Evolutionary conservation across 768 basidiomycete species (phyloP).

Genomic region (Xerocomus potaroensis): DNA sequence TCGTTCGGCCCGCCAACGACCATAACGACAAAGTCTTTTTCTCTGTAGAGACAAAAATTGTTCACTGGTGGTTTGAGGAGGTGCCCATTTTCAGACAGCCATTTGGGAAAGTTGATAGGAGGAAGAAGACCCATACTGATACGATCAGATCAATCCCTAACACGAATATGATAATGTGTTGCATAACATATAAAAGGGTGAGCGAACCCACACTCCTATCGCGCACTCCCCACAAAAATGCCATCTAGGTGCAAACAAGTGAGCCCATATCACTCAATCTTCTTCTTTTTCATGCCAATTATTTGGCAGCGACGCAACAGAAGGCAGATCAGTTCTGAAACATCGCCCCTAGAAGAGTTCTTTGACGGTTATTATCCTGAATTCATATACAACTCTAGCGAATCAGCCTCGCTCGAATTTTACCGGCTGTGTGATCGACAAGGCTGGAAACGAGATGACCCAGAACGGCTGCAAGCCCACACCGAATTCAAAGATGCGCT

Average conservation of each 20-base stretch:
- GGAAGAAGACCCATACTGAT: conserved; percentile 63
- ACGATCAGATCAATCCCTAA: neutral
- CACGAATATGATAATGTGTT: no score
- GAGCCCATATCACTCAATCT: neutral
- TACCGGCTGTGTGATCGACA: conserved; percentile 14
- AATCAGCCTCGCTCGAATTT: conserved; percentile 12
- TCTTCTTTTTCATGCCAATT: neutral
- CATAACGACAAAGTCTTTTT: conserved; percentile 92
- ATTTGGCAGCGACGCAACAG: neutral
- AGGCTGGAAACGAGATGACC: conserved; percentile 1
- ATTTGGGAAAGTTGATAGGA: conserved; percentile 86
- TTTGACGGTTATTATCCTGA: neutral
- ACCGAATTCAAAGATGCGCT: conserved; percentile 8
- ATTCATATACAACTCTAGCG: conserved; percentile 6
- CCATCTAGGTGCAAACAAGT: neutral
- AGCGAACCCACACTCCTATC: no score
- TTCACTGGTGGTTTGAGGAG: conserved; percentile 89
- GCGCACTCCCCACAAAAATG: neutral
- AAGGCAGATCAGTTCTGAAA: neutral
- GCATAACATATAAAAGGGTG: no score
- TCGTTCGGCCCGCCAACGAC: conserved; percentile 94
- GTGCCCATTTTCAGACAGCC: conserved; percentile 80
- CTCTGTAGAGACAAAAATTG: conserved; percentile 81
- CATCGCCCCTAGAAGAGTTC: conserved; percentile 1
- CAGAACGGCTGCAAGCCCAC: neutral